Conservation (phyloP, 2,329 filamentous ascomycete genomes). For the Fusarium sp. region DNA sequence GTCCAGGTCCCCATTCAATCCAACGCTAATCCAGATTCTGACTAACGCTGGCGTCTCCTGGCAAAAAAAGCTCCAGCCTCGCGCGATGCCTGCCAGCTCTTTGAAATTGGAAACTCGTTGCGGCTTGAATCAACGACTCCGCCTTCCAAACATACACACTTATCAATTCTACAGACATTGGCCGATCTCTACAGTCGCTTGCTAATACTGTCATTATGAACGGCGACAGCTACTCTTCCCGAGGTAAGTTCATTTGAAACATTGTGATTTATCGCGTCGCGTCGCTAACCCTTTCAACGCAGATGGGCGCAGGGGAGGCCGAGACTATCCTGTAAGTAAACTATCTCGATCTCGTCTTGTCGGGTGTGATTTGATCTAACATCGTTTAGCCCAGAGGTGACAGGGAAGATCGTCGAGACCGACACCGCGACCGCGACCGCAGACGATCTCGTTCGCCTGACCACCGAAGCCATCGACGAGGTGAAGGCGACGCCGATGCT, state of each 20-base stretch:
- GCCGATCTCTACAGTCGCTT: constrained; percentile 33
- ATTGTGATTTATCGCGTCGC: constrained; percentile 44
- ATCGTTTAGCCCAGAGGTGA: constrained; percentile 50
- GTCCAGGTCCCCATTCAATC: constrained; percentile 6
- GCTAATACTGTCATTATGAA: constrained; percentile 72
- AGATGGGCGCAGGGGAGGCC: constrained; percentile 66
- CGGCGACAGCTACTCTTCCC: constrained; percentile 84
- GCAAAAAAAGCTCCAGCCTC: constrained; percentile 63
- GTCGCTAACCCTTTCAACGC: constrained; percentile 48
- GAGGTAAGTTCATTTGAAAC: constrained; percentile 68
- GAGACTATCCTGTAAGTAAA: constrained; percentile 67
- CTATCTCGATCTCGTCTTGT: neutral
- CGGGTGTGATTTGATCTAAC: constrained; percentile 36
- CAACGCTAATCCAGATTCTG: constrained; percentile 44
- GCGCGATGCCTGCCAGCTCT: constrained; percentile 50
- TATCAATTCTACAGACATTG: constrained; percentile 42
- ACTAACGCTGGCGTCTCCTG: constrained; percentile 48
- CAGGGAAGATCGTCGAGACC: constrained; percentile 53
- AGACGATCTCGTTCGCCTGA: constrained; percentile 90
- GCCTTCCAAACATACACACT: constrained; percentile 39
- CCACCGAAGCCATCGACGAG: constrained; percentile 75
- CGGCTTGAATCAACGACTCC: constrained; percentile 48
- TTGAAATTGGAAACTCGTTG: constrained; percentile 48
- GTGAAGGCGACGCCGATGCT: constrained; percentile 83
- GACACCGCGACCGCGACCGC: constrained; percentile 57